These are phyloP conservation scores for Gynandropsis gynandra DNA, from an alignment of 345 rosid species.

Conservation along the genomic window DNA sequence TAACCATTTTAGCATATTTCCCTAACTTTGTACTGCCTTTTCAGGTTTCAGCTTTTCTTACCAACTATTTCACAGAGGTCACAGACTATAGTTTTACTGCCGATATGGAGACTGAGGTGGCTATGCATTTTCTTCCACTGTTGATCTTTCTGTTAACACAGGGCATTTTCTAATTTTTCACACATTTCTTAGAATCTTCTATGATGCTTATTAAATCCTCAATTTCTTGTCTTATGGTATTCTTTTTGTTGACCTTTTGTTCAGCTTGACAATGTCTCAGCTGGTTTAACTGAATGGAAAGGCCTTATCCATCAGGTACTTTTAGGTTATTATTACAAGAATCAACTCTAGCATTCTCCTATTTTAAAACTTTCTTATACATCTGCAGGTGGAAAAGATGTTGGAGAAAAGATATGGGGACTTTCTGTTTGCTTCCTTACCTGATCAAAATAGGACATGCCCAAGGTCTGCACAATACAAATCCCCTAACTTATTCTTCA, in stretches of 20 bases:
- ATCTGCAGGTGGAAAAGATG: conserved; percentile 88
- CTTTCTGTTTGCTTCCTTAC: conserved; percentile 75
- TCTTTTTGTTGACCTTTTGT: conserved; percentile 14
- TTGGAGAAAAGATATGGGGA: conserved; percentile 72
- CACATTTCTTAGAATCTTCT: background rate
- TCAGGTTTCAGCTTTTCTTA: conserved; percentile 94
- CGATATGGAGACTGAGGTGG: conserved; percentile 95
- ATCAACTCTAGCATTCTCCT: conserved; percentile 12
- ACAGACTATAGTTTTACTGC: conserved; percentile 96
- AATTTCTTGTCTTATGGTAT: too few relatives aligned
- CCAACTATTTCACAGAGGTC: conserved; percentile 80
- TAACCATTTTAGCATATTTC: conserved; percentile 3
- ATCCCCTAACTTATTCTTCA: conserved; percentile 8
- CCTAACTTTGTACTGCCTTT: conserved; percentile 20
- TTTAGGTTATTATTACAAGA: conserved; percentile 10
- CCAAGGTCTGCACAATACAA: conserved; percentile 49
- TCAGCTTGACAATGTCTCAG: conserved; percentile 97
- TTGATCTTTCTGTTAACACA: conserved; percentile 6
- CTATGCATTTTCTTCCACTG: background rate
- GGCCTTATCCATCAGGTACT: conserved; percentile 86
- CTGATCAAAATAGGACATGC: conserved; percentile 66
- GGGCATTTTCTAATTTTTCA: conserved; percentile 7
- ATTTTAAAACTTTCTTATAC: conserved; percentile 5
- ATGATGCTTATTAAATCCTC: conserved; percentile 15
- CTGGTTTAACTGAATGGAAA: conserved; percentile 96